Evolutionary conservation across 2,329 filamentous ascomycete genomes (phyloP).

Genomic region (Coniochaeta sp.): DNA sequence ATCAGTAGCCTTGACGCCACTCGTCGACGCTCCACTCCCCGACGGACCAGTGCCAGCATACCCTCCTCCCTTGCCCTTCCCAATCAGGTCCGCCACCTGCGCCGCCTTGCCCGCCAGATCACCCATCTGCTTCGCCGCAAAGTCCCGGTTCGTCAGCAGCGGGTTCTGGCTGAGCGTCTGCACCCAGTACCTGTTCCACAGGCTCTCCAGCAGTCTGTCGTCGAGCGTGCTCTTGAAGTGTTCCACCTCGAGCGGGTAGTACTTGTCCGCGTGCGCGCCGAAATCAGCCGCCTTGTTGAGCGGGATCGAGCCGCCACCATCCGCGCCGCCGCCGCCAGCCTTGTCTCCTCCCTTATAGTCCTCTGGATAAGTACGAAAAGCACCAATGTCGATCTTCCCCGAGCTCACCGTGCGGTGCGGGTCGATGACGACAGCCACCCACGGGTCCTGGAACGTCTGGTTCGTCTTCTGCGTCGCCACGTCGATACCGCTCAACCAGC

Average conservation of each 20-base stretch:
- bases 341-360: slow-evolving; percentile 49
- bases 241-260: slow-evolving; percentile 86
- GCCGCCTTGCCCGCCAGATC: slow-evolving; percentile 80
- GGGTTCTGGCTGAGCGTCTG: slow-evolving; percentile 89
- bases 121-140: slow-evolving; percentile 83
- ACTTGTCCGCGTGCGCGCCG: slow-evolving; percentile 81
- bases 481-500: slow-evolving; percentile 96
- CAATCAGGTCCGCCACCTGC: slow-evolving; percentile 44
- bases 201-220: slow-evolving; percentile 71
- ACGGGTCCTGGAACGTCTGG: slow-evolving; percentile 82
- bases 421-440: slow-evolving; percentile 92
- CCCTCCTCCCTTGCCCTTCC: slow-evolving; percentile 16
- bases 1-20: slow-evolving; percentile 27
- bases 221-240: slow-evolving; percentile 95
- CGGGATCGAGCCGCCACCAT: slow-evolving; percentile 65
- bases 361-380: slow-evolving; percentile 84
- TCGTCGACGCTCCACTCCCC: slow-evolving; percentile 16
- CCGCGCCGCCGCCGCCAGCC: slow-evolving; percentile 39
- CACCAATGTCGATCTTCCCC: slow-evolving; percentile 94
- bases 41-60: slow-evolving; percentile 7
- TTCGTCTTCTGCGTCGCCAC: slow-evolving; percentile 82
- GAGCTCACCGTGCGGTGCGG: slow-evolving; percentile 91
- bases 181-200: slow-evolving; percentile 99
- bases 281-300: slow-evolving; percentile 94
- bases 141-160: slow-evolving; percentile 86